Evolutionary conservation across 495 filamentous ascomycete species (phyloP), one percentile per base, ranked within the genome.

Genomic region (Penicillium egyptiacum): DNA sequence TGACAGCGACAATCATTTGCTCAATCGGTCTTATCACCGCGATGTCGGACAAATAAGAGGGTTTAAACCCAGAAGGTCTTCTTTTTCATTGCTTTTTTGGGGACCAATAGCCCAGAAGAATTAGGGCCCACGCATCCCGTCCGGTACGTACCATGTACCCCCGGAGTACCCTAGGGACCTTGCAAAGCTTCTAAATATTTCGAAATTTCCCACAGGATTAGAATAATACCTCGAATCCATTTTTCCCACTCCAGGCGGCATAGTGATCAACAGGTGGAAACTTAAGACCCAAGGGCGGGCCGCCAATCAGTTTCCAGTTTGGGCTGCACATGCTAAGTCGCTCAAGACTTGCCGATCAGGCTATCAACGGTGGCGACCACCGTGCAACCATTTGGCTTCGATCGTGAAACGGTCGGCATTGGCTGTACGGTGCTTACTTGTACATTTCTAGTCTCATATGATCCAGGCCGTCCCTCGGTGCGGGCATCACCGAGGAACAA

Each of bases 331-430:
- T 45, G 41, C 52, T 17, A 43, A 49, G 57, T 63, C 58, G 58
- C 64, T 64, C 55, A 59, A 31, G 35, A 58, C 51, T 55, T 57
- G 46, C 59, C 57, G 56, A 65, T 65, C 65, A 55, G 44, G 35
- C 58, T 58, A 65, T 65, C 56, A 67, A 62, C 62, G 59, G 65
- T 65, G 65, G 62, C 65, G 22, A 63, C 41, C 26, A 61, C 56
- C 50, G 59, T 65, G 50, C 60, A 50, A 62, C 57, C 50, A 50
- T 43, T 49, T 48, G 45, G 17, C 23, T 37, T 39, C 53, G 31
- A 69, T 69, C 61, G 54, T 64, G 57, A 62, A 69, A 69, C 66
- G 48, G 64, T 60, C 66, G 63, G 59, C 50, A 67, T 64, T 64
- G 54, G 65, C 44, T 51, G 26, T 52, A 31, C 49, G 33, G 12